phyloP scores from a whole-genome alignment of 1,139 yeast genomes.

The Nakaseomyces delphensis region DNA sequence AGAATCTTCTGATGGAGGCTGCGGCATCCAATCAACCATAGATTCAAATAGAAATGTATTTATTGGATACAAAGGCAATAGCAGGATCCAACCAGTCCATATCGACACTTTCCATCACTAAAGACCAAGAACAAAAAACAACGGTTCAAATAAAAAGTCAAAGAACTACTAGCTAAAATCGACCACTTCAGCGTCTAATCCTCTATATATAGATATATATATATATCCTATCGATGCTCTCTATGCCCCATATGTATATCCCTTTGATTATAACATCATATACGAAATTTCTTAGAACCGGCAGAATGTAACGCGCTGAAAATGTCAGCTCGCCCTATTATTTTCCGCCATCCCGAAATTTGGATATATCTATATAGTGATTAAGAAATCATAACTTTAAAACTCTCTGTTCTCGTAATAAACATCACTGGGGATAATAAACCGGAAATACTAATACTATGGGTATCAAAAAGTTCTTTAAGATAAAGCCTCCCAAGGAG shows the following conservation, averaged over 20 bases:
- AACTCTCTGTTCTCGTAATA: too few species aligned
- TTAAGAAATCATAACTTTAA: not conserved
- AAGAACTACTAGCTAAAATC: too few species aligned
- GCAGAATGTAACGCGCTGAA: too few species aligned
- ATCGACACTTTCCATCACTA: not conserved
- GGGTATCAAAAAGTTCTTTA: constrained; percentile 44
- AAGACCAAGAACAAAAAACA: not conserved
- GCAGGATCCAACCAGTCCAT: not conserved
- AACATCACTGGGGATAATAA: too few species aligned
- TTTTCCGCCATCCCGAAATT: not conserved
- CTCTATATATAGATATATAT: too few species aligned
- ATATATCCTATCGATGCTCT: too few species aligned
- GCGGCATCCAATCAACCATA: not conserved
- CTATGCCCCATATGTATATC: too few species aligned
- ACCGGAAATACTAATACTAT: constrained; percentile 13
- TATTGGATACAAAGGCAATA: not conserved
- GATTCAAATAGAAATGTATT: not conserved
- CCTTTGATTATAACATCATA: not conserved
- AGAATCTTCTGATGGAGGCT: not conserved
- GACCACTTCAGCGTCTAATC: too few species aligned
- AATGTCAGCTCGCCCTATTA: not conserved
- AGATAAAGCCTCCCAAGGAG: constrained; percentile 46
- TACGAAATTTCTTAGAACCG: not conserved
- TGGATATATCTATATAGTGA: not conserved
- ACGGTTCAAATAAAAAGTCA: not conserved